Evolutionary conservation across 306 rosid species (phyloP), one percentile per base, ranked within the genome.

Genomic region (Quillaja saponaria): DNA sequence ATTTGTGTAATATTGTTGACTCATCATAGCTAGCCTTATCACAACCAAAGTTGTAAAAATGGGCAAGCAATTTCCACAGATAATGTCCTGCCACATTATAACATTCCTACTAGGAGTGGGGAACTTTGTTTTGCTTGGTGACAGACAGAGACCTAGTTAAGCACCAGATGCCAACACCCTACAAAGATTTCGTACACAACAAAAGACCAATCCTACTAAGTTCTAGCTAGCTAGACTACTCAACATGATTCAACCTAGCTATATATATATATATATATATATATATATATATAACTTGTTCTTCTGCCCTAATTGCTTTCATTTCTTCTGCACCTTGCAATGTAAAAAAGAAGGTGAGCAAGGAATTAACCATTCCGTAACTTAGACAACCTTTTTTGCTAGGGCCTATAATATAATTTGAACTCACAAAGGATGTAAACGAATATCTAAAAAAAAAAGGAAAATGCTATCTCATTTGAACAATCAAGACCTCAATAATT

Each of bases 61-160:
- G 34, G 67, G 66, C 38, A 64, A 80, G 67, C 85, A 78, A 56
- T 74, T 63, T 16, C 35, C 55, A 31, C 39, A 73, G 68, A 61
- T 64, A n/a, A n/a, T 55, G 67, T 62, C 3, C 62, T 66, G 72
- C 64, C 75, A 68, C 76, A 62, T 63, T 61, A 20, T 70, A 71
- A 68, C 81, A 63, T 73, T 76, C 77, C 83, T 9, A 64, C 57
- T 68, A 14, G 59, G 71, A 49, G 65, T 52, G 59, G 71, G 54
- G 65, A 56, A 38, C 47, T 62, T 1, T 61, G 35, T 48, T 25
- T 58, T 65, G 62, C 59, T 58, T 34, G 41, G 47, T 17, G 65
- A 71, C 58, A 25, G 39, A 68, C 61, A 75, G 72, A 68, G 70
- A 48, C 58, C 71, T 51, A 64, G 33, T 5, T 19, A 17, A 34